Base-by-base conservation (phyloP, 2,329 filamentous ascomycete species). In the Talaromyces amestolkiae region DNA sequence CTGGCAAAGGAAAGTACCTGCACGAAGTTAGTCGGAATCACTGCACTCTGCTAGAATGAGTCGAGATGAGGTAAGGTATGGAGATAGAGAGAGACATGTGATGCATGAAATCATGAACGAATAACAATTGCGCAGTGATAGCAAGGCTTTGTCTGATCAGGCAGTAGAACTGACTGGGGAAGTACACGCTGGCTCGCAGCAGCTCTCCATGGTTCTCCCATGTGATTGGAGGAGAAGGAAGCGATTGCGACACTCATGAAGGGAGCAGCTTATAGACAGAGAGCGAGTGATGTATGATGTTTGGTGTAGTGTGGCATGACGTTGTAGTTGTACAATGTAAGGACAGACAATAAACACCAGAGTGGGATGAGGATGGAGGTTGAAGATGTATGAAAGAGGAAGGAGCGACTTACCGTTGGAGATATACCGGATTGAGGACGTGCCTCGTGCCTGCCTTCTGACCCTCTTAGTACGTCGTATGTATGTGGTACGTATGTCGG, bases 401-500 rank as follows among this genome's bases (percentile, higher is more conserved):
- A 31, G 56, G 17, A 33, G 24, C 39, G 19, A 58, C 56, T 59
- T 33, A 45, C 56, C 39, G 56, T 43, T 27, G 56, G 13, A 43
- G 17, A 39, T 17, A 45, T 59, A 45, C 56, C 56, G 35, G 15
- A 58, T 41, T 24, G 2, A 35, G 56, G 24, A 59, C 19, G 56
- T n/a, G 37, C 60, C n/a, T 63, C 49, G 22, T 24, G 47, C 49
- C 49, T 63, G 45, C 58, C 58, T 59, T n/a, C 24, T 53, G 24
- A 31, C 22, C 22, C 22, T n/a, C 24, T 31, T 22, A 13, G 43
- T 24, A 49, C 22, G 22, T 22, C 22, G 22, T 22, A 22, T 22
- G 43, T 22, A 47, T 5, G 47, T 47, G 6, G 47, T 27, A 51
- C 22, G 24, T n/a, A 33, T 17, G n/a, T 27, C 35, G 19, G 24